Percentiles rank a stretch among this genome's conserved stretches.
Conservation (phyloP, 1,139 yeast genomes). For the Protomyces inouyei region DNA sequence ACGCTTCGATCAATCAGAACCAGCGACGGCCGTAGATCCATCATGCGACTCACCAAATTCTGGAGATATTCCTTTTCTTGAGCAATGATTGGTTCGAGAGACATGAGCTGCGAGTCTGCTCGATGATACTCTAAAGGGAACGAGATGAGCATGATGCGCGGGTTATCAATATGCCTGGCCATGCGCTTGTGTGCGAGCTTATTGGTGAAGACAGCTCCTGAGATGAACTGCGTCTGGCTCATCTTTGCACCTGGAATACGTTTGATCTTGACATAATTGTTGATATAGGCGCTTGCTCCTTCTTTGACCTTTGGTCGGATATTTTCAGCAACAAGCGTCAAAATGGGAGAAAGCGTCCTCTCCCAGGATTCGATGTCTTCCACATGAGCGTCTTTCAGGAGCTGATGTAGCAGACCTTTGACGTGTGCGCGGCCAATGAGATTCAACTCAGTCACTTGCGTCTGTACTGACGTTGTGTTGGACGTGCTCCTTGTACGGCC, state of each 20-base stretch:
- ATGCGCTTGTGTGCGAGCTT: slow-evolving; percentile 75
- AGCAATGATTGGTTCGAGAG: slow-evolving; percentile 75
- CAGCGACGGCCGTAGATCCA: slow-evolving; percentile 71
- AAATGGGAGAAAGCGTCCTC: slow-evolving; percentile 45
- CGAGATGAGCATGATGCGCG: slow-evolving; percentile 74
- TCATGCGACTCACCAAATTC: slow-evolving; percentile 73
- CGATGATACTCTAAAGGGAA: slow-evolving; percentile 85
- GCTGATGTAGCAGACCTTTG: slow-evolving; percentile 53
- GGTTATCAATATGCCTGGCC: slow-evolving; percentile 59
- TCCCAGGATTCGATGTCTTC: slow-evolving; percentile 61
- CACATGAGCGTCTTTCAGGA: slow-evolving; percentile 42
- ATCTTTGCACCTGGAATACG: slow-evolving; percentile 68
- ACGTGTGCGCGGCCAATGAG: slow-evolving; percentile 45
- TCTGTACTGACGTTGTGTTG: neutral
- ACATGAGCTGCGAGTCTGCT: slow-evolving; percentile 59
- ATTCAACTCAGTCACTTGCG: slow-evolving; percentile 38
- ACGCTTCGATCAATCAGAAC: slow-evolving; percentile 76
- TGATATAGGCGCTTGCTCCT: slow-evolving; percentile 75
- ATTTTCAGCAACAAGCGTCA: slow-evolving; percentile 46
- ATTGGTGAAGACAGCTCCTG: slow-evolving; percentile 83
- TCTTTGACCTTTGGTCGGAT: slow-evolving; percentile 54
- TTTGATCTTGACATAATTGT: slow-evolving; percentile 82
- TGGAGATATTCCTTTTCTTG: slow-evolving; percentile 83
- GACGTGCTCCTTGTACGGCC: slow-evolving; percentile 20
- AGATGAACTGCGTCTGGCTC: slow-evolving; percentile 56